A percentile compares a stretch with the other conserved stretches of the same genome.
phyloP scores from a whole-genome alignment of 306 rosid genomes.

The Cicer pinnatifidum region DNA sequence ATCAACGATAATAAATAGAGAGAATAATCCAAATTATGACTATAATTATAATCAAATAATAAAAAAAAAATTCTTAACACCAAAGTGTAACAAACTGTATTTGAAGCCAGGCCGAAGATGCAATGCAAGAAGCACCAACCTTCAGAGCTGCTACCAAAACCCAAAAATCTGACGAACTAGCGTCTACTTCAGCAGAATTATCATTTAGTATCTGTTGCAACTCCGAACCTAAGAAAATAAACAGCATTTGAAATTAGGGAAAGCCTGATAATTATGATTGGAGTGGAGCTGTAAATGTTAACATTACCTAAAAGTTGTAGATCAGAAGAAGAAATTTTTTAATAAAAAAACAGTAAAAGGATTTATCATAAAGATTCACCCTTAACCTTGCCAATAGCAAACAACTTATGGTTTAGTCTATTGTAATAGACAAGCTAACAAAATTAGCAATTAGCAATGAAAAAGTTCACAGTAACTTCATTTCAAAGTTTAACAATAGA shows the following conservation, averaged over 20 bases:
- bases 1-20: background rate
- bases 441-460: constrained; percentile 2
- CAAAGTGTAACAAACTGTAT: constrained; percentile 32
- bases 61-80: background rate
- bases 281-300: constrained; percentile 20
- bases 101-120: constrained; percentile 16
- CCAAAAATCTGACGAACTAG: constrained; percentile 91
- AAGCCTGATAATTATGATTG: constrained; percentile 27
- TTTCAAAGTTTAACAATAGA: constrained; percentile 30
- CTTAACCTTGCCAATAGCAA: constrained; percentile 18
- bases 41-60: background rate
- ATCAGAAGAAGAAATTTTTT: background rate
- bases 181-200: constrained; percentile 71
- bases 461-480: constrained; percentile 14
- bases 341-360: constrained; percentile 1
- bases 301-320: constrained; percentile 9
- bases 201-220: constrained; percentile 74
- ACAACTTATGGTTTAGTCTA: constrained; percentile 31
- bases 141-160: constrained; percentile 91
- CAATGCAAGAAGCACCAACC: constrained; percentile 59
- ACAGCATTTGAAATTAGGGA: constrained; percentile 39
- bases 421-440: constrained; percentile 32
- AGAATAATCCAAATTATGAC: background rate
- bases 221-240: constrained; percentile 58
- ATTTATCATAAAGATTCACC: constrained; percentile 22